Conservation (phyloP, 164 flowering plant species). For the Sextonia rubra region DNA sequence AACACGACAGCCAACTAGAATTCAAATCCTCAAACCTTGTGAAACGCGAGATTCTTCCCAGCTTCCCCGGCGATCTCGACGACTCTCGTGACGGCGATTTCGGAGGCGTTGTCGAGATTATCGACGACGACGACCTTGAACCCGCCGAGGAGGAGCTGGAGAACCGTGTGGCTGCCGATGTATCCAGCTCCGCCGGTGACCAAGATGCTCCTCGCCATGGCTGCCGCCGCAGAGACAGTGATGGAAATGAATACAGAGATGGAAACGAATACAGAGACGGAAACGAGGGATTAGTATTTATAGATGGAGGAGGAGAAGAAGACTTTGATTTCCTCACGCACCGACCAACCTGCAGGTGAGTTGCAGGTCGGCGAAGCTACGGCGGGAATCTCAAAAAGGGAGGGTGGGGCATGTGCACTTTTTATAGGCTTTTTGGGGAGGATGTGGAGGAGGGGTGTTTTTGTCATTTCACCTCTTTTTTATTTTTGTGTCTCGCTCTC, state of each 20-base stretch:
- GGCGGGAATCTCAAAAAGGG: too few species aligned
- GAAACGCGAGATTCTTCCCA: slow-evolving; percentile 63
- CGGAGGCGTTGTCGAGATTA: slow-evolving; percentile 82
- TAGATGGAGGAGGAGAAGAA: not conserved
- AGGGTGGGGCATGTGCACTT: too few species aligned
- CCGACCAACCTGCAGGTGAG: not conserved
- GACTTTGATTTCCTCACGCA: not conserved
- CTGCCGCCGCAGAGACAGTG: not conserved
- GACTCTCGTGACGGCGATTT: slow-evolving; percentile 51
- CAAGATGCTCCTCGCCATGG: slow-evolving; percentile 41
- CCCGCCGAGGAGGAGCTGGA: slow-evolving; percentile 73
- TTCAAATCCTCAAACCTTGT: slow-evolving; percentile 37
- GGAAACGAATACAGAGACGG: too few species aligned
- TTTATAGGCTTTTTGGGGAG: too few species aligned
- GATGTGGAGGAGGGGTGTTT: too few species aligned
- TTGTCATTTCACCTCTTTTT: too few species aligned
- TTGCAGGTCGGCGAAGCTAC: not conserved
- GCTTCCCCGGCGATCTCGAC: slow-evolving; percentile 57
- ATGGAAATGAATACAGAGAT: too few species aligned
- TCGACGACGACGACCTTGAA: slow-evolving; percentile 66
- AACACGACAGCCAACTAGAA: not conserved
- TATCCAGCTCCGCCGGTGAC: slow-evolving; percentile 98
- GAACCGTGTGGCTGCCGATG: slow-evolving; percentile 90
- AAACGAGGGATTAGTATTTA: too few species aligned
- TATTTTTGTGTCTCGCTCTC: too few species aligned